Conservation (phyloP, 2,329 filamentous ascomycete genomes). For the Fusarium sp. region DNA sequence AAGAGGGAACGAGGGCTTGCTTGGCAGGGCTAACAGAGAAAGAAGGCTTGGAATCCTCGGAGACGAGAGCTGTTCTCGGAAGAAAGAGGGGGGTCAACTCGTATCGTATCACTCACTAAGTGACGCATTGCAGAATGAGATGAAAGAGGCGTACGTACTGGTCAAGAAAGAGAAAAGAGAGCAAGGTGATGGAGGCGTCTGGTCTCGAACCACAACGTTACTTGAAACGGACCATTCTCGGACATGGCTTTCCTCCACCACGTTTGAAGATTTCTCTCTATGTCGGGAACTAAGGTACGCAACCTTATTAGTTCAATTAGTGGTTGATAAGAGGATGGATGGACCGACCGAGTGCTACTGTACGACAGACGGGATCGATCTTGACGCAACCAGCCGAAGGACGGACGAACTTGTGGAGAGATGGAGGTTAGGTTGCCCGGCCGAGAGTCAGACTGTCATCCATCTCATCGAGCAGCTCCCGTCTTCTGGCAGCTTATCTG, state of each 20-base stretch:
- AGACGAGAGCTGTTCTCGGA: neutral
- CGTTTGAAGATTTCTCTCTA: slow-evolving; percentile 28
- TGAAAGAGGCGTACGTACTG: neutral
- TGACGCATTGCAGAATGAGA: neutral
- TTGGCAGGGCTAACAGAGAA: slow-evolving; percentile 4
- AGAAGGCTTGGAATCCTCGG: slow-evolving; percentile 15
- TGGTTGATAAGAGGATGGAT: neutral
- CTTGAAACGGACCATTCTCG: slow-evolving; percentile 25
- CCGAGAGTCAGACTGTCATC: neutral
- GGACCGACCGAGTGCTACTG: neutral
- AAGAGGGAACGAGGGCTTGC: slow-evolving; percentile 6
- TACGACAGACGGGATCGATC: slow-evolving; percentile 17
- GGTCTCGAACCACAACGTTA: slow-evolving; percentile 8
- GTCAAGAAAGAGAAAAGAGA: neutral
- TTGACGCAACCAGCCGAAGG: slow-evolving; percentile 33
- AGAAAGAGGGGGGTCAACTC: slow-evolving; percentile 3
- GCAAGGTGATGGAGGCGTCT: neutral
- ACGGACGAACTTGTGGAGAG: slow-evolving; percentile 33
- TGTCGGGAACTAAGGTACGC: slow-evolving; percentile 23
- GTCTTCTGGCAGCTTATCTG: slow-evolving; percentile 8
- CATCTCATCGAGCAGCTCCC: neutral
- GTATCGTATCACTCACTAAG: neutral
- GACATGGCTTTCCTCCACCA: slow-evolving; percentile 4
- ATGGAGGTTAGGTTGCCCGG: slow-evolving; percentile 6
- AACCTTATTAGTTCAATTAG: neutral